These are phyloP conservation scores for Penicillium sp. DNA, from an alignment of 2,329 filamentous ascomycete species.

Conservation along the genomic window DNA sequence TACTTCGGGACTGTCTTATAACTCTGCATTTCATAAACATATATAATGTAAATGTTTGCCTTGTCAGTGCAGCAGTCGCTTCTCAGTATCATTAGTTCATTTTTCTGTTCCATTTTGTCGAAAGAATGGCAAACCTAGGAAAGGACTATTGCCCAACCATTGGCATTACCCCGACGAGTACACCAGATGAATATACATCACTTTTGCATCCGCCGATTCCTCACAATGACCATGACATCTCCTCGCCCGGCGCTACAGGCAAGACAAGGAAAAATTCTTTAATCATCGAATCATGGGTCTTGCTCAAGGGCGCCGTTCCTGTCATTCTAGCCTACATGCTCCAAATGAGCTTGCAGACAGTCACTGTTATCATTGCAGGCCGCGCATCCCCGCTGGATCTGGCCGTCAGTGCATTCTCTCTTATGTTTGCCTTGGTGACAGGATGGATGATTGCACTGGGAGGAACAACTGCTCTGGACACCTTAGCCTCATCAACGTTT, in stretches of 20 bases:
- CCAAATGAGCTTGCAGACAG: constrained; percentile 81
- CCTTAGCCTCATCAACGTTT: constrained; percentile 77
- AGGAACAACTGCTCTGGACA: constrained; percentile 83
- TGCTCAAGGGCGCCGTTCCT: constrained; percentile 69
- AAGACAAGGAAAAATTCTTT: background rate
- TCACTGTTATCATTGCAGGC: constrained; percentile 79
- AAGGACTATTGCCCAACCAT: background rate
- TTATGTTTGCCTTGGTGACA: constrained; percentile 92
- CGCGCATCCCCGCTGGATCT: constrained; percentile 76
- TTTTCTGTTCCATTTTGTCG: background rate
- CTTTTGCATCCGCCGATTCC: background rate
- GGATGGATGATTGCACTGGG: constrained; percentile 85
- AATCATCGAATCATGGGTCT: constrained; percentile 61
- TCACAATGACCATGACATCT: background rate
- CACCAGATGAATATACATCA: background rate
- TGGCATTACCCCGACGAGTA: background rate
- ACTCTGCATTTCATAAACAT: background rate
- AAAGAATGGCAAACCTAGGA: background rate
- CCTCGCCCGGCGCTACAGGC: background rate
- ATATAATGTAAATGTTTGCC: background rate
- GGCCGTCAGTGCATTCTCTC: constrained; percentile 80
- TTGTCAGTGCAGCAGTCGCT: background rate
- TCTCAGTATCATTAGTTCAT: background rate
- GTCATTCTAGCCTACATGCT: constrained; percentile 83
- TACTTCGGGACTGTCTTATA: background rate